These are phyloP conservation scores for Adansonia madagascariensis DNA, from an alignment of 441 rosid genomes.

Conservation along the genomic window DNA sequence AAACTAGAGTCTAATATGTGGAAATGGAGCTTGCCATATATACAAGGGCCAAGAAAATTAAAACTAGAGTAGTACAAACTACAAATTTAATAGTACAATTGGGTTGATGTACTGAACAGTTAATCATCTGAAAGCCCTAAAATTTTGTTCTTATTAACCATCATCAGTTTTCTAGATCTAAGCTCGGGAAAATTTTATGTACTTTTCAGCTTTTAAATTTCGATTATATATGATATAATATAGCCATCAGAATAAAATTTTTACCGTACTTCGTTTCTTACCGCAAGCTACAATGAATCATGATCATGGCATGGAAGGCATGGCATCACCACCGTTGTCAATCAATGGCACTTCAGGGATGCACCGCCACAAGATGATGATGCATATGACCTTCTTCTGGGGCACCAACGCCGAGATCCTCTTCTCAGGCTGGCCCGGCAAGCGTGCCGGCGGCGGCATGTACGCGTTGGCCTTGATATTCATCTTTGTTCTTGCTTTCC, in stretches of 20 bases:
- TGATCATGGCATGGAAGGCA: slow-evolving; percentile 36
- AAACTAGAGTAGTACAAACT: neutral
- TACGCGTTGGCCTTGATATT: slow-evolving; percentile 43
- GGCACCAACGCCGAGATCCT: slow-evolving; percentile 47
- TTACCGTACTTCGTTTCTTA: neutral
- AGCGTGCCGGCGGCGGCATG: slow-evolving; percentile 36
- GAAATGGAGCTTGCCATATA: neutral
- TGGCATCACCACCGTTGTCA: slow-evolving; percentile 32
- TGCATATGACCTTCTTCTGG: slow-evolving; percentile 64
- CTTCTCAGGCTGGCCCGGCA: slow-evolving; percentile 53
- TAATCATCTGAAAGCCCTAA: neutral
- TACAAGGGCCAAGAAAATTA: neutral
- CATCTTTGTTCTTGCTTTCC: slow-evolving; percentile 39
- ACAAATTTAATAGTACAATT: neutral
- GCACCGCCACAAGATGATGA: slow-evolving; percentile 34
- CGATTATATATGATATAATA: neutral
- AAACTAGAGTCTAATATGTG: neutral
- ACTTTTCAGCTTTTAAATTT: neutral
- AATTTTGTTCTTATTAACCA: neutral
- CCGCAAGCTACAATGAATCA: slow-evolving; percentile 27
- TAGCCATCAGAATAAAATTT: neutral
- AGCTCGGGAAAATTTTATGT: neutral
- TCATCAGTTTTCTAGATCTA: no score
- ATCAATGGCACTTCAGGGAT: slow-evolving; percentile 17
- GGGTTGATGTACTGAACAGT: neutral